Base-by-base conservation (phyloP, 202 grass and related monocot genomes). In the Setaria viridis region DNA sequence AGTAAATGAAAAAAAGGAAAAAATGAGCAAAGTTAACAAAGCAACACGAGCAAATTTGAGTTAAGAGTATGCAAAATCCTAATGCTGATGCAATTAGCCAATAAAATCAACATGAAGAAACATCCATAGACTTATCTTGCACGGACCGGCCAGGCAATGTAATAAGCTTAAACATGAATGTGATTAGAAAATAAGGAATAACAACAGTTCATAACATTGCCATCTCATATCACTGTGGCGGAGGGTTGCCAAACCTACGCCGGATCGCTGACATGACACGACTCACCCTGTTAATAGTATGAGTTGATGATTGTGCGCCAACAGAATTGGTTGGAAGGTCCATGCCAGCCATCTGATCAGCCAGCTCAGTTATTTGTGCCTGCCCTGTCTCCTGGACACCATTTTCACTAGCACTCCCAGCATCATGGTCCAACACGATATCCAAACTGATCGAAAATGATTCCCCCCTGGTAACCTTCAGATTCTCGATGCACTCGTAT, bases 381-480 rank as follows among this genome's bases (percentile, higher is more conserved):
- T 53, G 85, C 6, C 79, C 91, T 62, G 69, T 42, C 83, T 86
- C 88, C 58, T 84, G 90, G 5, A 12, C 62, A 25, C 77, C 73
- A 55, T 72, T 92, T 81, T 94, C 92, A 56, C 66, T 92, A 7
- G 65, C 73, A 4, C 56, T 76, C 58, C 79, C 79, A 17, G 87
- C 77, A 43, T 92, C 91, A 60, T 85, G 87, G 79, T 92, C 91
- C 80, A 84, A 47, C 56, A 84, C 70, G 49, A 87, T 69, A 87
- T 97, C 94, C 83, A 97, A 75, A 86, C 82, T 94, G 79, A 97
- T 89, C 1, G 92, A 90, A 78, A 97, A 89, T 2, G 85, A 83
- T 8, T 67, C 87, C 19, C 94, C 94, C 74, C 94, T 86, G 6
- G 80, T 33, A n/a, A 87, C 67, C 85, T 88, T 94, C 77, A 97